Evolutionary conservation across 352 stramenopile species (phyloP), one percentile per base, ranked within the genome.

Genomic region (Albugo laibachii): DNA sequence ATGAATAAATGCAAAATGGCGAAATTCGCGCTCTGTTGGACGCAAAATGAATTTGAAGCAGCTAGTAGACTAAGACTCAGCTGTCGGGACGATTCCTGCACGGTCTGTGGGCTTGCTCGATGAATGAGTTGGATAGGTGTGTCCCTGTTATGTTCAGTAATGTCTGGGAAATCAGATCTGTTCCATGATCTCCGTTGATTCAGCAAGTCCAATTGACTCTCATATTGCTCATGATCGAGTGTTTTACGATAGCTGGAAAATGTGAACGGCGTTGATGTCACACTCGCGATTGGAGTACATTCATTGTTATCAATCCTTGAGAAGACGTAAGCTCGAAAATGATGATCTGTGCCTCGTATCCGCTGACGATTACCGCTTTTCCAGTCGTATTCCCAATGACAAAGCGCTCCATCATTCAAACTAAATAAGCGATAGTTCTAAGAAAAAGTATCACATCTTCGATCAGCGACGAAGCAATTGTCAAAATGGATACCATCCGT

Each of bases 311-410:
- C 4, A 34, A 16, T 34, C 54, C 52, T 2, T 13, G 16, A 36
- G 36, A 78, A 61, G 11, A 64, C 56, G 37, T 69, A 74, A 4
- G 58, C 61, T 21, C 62, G 59, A 27, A 78, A 64, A 36, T 64
- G 46, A 53, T 78, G 66, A 39, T 55, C 53, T 1, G 49, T 52
- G 1, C 59, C 57, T 13, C 66, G 63, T 45, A 69, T 58, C 16
- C 62, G 52, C 45, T 72, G 63, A 46, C 63, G 72, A 16, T 61
- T 69, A 34, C 65, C 65, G 50, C 63, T 77, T 18, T 68, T 66
- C 63, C 63, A 77, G 54, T 69, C 59, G 56, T 77, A 77, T 48
- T 71, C 55, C 65, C 65, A 77, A 38, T 66, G 62, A 38, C 60
- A 49, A 47, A 51, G 58, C 8, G 20, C 20, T 43, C 38, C 3